Base-by-base conservation (phyloP, 305 asterid species). In the Fraxinus albicans region DNA sequence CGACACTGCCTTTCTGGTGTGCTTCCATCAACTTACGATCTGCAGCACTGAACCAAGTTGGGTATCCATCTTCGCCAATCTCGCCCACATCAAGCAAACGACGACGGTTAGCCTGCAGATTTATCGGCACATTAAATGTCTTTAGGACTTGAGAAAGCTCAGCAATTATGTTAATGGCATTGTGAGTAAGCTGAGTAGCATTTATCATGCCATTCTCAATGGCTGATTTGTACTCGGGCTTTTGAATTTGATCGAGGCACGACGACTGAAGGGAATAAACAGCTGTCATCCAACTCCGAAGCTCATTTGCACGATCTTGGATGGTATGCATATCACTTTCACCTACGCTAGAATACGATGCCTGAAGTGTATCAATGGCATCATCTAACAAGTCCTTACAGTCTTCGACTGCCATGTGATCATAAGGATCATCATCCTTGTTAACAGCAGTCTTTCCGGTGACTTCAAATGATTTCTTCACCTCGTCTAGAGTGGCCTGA, bases 121-220 rank as follows among this genome's bases (percentile, higher is more conserved):
- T 42, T 70, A 3, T 25, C 6, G 63, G 74, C 42, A 86, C 21
- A 74, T 82, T 70, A 90, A 90, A 93, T 12, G 88, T 58, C 86
- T 87, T 85, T 42, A 95, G 33, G 17, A 90, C 75, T 25, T 86
- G 47, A 0, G 89, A 33, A 7, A 90, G 76, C 78, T 89, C 86
- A 0, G 93, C 91, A 4, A 93, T 42, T 35, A 95, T 86, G 85
- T 87, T 83, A 79, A 93, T 87, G 2, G 97, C 97, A 47, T 95
- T 95, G 60, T 89, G 85, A 0, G 97, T 89, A 53, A 91, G 90
- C 81, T 93, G 95, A 0, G 90, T 90, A 74, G 97, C 84, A 58
- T 90, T 92, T 13, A 65, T 1, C 88, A 93, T 73, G 25, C 92
- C 92, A 5, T 89, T 75, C 42, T 86, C 76, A 33, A 93, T 21